These are phyloP conservation scores for Termitomyces sp. DNA, from an alignment of 768 basidiomycete species.

Conservation along the genomic window DNA sequence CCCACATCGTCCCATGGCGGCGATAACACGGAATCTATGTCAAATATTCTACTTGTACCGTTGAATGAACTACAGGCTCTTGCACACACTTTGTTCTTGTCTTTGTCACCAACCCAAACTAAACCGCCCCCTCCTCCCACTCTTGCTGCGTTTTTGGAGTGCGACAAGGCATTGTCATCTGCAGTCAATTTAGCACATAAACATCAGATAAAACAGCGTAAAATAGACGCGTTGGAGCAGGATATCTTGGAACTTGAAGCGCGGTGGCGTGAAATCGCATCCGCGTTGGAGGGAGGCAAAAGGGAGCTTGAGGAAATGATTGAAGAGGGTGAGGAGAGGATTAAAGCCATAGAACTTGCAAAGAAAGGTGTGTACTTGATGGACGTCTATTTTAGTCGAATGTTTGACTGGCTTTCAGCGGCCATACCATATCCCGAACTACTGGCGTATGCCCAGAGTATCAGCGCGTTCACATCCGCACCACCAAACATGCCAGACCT, in stretches of 20 bases:
- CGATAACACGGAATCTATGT: constrained; percentile 39
- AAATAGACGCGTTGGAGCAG: constrained; percentile 63
- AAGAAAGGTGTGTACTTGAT: constrained; percentile 48
- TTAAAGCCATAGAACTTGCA: constrained; percentile 65
- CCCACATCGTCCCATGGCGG: background rate
- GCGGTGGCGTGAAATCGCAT: constrained; percentile 64
- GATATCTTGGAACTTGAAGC: constrained; percentile 66
- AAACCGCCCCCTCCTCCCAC: constrained; percentile 61
- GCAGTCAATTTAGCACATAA: constrained; percentile 60
- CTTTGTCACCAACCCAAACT: constrained; percentile 61
- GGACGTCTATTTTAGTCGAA: background rate
- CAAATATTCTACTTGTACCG: constrained; percentile 54
- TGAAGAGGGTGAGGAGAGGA: constrained; percentile 68
- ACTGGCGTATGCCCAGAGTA: constrained; percentile 77
- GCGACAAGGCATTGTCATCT: constrained; percentile 58
- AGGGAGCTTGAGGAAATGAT: constrained; percentile 64
- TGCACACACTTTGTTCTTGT: constrained; percentile 64
- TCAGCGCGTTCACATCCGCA: constrained; percentile 83
- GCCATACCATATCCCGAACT: constrained; percentile 80
- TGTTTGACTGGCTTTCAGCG: constrained; percentile 32
- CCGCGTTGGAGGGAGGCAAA: constrained; percentile 59
- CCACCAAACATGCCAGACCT: constrained; percentile 85
- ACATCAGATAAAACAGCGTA: constrained; percentile 73
- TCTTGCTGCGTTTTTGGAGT: constrained; percentile 50
- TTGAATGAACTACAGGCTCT: constrained; percentile 57